phyloP scores from a whole-genome alignment of 306 rosid genomes.

The Cicer bijugum region DNA sequence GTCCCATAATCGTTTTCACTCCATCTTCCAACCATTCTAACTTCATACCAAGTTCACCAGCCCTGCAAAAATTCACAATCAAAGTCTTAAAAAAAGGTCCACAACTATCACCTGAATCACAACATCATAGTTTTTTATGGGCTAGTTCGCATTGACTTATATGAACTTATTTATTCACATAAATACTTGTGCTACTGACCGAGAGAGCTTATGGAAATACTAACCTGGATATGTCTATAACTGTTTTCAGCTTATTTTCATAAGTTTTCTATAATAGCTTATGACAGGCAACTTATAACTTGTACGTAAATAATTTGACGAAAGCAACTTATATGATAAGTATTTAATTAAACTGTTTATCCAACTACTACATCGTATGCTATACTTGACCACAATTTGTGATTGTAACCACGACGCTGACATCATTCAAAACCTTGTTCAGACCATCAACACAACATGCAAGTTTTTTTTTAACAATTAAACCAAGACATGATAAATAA shows the following conservation, averaged over 20 bases:
- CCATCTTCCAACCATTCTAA: slow-evolving; percentile 83
- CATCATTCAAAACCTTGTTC: not conserved
- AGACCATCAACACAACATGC: not conserved
- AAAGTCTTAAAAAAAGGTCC: not conserved
- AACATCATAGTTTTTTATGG: not conserved
- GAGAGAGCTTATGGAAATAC: no score
- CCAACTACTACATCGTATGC: no score
- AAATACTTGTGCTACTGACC: no score
- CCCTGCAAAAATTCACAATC: slow-evolving; percentile 54
- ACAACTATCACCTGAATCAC: not conserved
- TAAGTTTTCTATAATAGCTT: no score
- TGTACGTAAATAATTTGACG: no score
- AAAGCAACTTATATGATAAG: no score
- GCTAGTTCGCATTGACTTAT: no score
- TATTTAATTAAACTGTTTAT: no score
- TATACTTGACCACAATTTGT: not conserved
- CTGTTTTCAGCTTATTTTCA: no score
- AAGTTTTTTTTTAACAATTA: not conserved
- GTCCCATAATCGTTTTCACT: slow-evolving; percentile 81
- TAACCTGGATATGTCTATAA: no score
- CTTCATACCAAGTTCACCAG: slow-evolving; percentile 79
- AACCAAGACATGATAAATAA: not conserved
- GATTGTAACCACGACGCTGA: not conserved
- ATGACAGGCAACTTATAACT: no score
- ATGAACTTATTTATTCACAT: no score